phyloP scores from a whole-genome alignment of 2,329 filamentous ascomycete genomes.

The Hypoxylon sp. region DNA sequence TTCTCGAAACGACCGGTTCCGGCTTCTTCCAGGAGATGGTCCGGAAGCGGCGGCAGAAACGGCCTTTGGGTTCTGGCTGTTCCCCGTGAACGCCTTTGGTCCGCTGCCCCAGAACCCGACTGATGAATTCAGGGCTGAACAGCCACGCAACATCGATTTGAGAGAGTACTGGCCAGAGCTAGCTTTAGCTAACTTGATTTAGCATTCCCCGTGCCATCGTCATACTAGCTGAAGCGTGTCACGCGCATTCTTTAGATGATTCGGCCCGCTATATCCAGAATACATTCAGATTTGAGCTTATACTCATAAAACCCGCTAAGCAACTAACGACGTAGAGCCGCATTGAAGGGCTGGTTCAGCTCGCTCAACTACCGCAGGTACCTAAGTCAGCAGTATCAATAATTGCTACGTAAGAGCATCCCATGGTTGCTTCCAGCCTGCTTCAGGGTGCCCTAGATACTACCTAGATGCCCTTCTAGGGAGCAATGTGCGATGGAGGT shows the following conservation, averaged over 20 bases:
- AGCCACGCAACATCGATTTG: conserved; percentile 15
- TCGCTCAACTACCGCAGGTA: too few relatives aligned
- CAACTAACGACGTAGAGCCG: too few relatives aligned
- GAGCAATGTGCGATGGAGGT: too few relatives aligned
- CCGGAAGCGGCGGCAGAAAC: background rate
- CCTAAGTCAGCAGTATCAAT: too few relatives aligned
- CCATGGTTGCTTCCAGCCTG: too few relatives aligned
- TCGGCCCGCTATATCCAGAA: too few relatives aligned
- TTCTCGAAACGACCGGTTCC: background rate
- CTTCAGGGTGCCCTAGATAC: too few relatives aligned
- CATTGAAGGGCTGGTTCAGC: too few relatives aligned
- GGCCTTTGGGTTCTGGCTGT: conserved; percentile 39
- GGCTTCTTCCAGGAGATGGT: background rate
- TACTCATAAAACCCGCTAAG: background rate
- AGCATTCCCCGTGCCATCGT: background rate
- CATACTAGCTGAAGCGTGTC: background rate
- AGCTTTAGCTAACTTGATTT: conserved; percentile 11
- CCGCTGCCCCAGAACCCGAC: conserved; percentile 3
- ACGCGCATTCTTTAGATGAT: background rate
- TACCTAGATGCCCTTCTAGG: too few relatives aligned
- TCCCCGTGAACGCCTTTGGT: conserved; percentile 27
- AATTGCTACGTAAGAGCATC: too few relatives aligned
- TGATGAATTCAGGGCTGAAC: background rate
- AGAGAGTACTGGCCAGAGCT: conserved; percentile 32
- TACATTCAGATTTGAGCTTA: background rate